Base-by-base conservation (phyloP, 192 early-diverging fungal species). In the Funneliformis mosseae region DNA sequence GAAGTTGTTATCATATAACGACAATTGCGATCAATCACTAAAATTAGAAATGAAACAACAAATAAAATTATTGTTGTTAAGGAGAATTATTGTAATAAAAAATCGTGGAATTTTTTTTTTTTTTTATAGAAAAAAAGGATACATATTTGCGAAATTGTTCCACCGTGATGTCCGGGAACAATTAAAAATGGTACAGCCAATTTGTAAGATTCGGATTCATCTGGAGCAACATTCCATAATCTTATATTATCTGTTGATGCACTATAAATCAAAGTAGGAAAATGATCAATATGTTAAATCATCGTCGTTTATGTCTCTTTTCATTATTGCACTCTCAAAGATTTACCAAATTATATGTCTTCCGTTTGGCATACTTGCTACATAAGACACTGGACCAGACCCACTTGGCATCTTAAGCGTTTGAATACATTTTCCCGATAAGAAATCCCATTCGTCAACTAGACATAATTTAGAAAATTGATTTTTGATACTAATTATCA, bases 241-340 rank as follows among this genome's bases (percentile, higher is more conserved):
- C 98, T 89, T 78, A 99, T 90, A 80, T 96, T 98, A 81, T 99
- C 98, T 10, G 91, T 89, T 0, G 98, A 99, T 0, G 94, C 96
- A 81, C 95, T 93, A 61, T 83, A 18, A 16, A 55, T 59, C 25
- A 33, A n/a, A 21, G 1, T 38, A 70, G n/a, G 7, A 18, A 3
- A 78, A 42, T 2, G 14, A 8, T 70, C 43, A n/a, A 23, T 63
- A 12, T 25, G 33, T 33, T 6, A 16, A 4, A 69, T 69, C 5
- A 33, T 10, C 43, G 9, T 6, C 9, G 9, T 45, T 45, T 33
- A 33, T 33, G 33, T 33, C 33, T 33, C n/a, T n/a, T n/a, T n/a
- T n/a, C n/a, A 33, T 33, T 33, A 33, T 33, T 33, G 0, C 33
- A 33, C 33, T 2, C 33, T 45, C 6, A 5, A n/a, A 67, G 14